phyloP scores from a whole-genome alignment of 2,329 filamentous ascomycete species.

The Calonectria hawksworthii region DNA sequence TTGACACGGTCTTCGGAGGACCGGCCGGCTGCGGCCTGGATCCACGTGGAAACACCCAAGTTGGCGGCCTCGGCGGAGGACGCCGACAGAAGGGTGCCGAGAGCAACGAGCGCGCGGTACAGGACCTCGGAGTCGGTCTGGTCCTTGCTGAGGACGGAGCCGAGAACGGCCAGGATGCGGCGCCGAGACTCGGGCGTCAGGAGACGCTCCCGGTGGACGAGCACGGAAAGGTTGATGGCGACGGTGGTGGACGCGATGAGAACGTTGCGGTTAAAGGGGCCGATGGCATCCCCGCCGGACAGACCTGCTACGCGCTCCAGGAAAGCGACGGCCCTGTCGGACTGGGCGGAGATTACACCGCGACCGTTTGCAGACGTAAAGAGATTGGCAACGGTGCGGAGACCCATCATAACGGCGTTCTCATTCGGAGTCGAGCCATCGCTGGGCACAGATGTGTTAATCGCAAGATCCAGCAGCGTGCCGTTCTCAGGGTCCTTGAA shows the following conservation, averaged over 20 bases:
- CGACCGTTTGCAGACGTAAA: conserved; percentile 83
- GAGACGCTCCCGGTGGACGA: conserved; percentile 66
- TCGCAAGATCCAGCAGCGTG: conserved; percentile 71
- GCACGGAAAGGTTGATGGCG: conserved; percentile 87
- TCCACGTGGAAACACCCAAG: conserved; percentile 57
- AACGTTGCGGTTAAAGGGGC: conserved; percentile 79
- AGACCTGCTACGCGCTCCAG: conserved; percentile 74
- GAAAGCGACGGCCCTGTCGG: conserved; percentile 71
- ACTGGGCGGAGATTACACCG: conserved; percentile 70
- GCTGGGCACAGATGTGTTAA: conserved; percentile 57
- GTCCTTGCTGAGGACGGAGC: conserved; percentile 69
- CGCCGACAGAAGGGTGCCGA: conserved; percentile 81
- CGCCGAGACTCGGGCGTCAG: conserved; percentile 50
- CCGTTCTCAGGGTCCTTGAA: conserved; percentile 65
- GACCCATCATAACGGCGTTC: conserved; percentile 90
- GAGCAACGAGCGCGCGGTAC: conserved; percentile 84
- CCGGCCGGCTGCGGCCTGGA: conserved; percentile 59
- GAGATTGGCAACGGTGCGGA: conserved; percentile 86
- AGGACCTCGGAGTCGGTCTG: conserved; percentile 86
- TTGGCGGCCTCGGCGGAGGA: conserved; percentile 58
- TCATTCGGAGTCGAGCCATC: conserved; percentile 71
- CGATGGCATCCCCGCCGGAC: conserved; percentile 62
- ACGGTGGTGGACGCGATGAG: conserved; percentile 86
- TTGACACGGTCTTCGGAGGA: conserved; percentile 63
- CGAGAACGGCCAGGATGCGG: conserved; percentile 71